Conservation (phyloP, 441 rosid genomes). For the Geranium incanum region DNA sequence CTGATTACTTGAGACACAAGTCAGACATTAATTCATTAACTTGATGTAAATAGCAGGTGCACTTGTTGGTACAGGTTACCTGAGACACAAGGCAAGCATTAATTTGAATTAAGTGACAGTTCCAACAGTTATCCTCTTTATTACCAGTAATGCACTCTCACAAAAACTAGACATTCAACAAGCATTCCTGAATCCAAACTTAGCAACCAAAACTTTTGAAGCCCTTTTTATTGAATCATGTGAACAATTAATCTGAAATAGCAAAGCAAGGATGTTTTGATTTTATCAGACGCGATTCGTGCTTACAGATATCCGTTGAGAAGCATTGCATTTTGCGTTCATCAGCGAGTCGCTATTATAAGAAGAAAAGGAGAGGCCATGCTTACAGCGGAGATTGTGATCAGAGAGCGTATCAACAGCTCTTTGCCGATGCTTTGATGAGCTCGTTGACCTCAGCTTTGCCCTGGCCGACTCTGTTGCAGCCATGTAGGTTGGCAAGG, state of each 20-base stretch:
- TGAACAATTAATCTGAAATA: not conserved
- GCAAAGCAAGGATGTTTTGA: not conserved
- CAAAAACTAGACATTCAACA: not conserved
- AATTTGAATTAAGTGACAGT: not conserved
- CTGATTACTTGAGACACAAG: too few species aligned
- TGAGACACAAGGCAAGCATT: not conserved
- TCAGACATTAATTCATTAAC: too few species aligned
- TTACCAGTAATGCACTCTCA: not conserved
- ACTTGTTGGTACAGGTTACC: too few species aligned
- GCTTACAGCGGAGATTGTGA: constrained; percentile 21
- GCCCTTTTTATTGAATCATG: not conserved
- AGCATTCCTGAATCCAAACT: not conserved
- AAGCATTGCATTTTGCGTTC: constrained; percentile 20
- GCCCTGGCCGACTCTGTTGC: constrained; percentile 64
- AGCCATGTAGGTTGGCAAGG: constrained; percentile 55
- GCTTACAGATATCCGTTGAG: constrained; percentile 25
- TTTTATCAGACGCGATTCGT: constrained; percentile 13
- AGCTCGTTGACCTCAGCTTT: constrained; percentile 65
- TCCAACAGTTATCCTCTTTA: not conserved
- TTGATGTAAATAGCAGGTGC: too few species aligned
- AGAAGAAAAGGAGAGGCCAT: constrained; percentile 38
- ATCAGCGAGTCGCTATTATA: constrained; percentile 34
- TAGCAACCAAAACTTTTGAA: not conserved
- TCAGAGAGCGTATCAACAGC: constrained; percentile 34
- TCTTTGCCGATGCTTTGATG: constrained; percentile 40